These are phyloP conservation scores for Dillenia turbinata DNA, from an alignment of 164 flowering plant genomes.

Conservation along the genomic window DNA sequence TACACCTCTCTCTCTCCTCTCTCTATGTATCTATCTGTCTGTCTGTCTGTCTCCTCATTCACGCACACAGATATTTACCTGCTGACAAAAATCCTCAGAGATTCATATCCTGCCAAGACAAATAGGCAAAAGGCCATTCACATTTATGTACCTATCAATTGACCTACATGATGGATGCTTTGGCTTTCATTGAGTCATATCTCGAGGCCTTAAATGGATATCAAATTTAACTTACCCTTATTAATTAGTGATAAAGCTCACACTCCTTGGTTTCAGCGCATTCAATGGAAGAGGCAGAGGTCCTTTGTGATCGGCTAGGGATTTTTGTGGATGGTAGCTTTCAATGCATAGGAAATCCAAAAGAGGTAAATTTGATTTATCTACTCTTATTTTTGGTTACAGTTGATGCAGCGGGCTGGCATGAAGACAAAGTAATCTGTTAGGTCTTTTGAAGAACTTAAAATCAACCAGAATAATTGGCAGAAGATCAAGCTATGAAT, in stretches of 20 bases:
- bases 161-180: not conserved
- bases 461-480: no score
- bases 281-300: conserved; percentile 99
- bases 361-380: conserved; percentile 56
- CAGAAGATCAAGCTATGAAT: no score
- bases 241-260: no score
- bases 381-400: not conserved
- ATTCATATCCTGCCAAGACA: no score
- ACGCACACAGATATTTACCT: not conserved
- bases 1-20: conserved; percentile 14
- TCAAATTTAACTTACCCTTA: not conserved
- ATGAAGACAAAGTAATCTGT: no score
- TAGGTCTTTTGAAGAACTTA: no score
- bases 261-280: conserved; percentile 56
- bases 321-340: conserved; percentile 86
- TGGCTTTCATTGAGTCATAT: not conserved
- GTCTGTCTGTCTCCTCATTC: no score
- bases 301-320: conserved; percentile 83
- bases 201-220: not conserved
- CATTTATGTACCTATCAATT: no score
- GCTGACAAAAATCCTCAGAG: no score
- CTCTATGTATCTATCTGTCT: no score
- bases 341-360: conserved; percentile 92
- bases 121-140: no score
- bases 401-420: no score